Evolutionary conservation across 768 basidiomycete species (phyloP).

Genomic region (Suillus plorans): DNA sequence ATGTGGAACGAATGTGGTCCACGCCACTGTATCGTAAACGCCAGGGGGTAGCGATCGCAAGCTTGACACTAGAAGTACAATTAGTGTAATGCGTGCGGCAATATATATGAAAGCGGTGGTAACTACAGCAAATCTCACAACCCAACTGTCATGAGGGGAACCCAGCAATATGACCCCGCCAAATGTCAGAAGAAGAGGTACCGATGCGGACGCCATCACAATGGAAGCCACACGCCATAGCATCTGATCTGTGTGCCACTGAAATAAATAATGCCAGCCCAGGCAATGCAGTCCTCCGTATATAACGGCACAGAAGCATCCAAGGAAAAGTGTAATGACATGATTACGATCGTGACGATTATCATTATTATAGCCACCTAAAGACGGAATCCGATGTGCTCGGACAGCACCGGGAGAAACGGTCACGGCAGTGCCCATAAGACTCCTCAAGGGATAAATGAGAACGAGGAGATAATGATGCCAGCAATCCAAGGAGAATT

Average conservation of each 20-base stretch:
- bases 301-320: background rate
- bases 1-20: constrained; percentile 16
- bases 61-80: constrained; percentile 11
- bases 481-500: background rate
- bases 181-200: background rate
- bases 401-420: background rate
- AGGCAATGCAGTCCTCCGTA: background rate
- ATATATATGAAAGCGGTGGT: constrained; percentile 7
- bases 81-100: constrained; percentile 11
- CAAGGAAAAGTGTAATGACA: background rate
- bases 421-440: background rate
- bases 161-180: background rate
- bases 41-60: constrained; percentile 13
- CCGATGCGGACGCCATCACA: background rate
- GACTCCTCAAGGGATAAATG: background rate
- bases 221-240: background rate
- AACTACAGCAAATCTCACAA: background rate
- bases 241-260: background rate
- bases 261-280: background rate
- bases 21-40: constrained; percentile 15
- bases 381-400: background rate
- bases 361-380: background rate
- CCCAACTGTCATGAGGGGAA: background rate
- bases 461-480: background rate
- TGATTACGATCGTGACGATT: background rate